Conservation (phyloP, 1,284 basidiomycete genomes). For the Grifola frondosa region DNA sequence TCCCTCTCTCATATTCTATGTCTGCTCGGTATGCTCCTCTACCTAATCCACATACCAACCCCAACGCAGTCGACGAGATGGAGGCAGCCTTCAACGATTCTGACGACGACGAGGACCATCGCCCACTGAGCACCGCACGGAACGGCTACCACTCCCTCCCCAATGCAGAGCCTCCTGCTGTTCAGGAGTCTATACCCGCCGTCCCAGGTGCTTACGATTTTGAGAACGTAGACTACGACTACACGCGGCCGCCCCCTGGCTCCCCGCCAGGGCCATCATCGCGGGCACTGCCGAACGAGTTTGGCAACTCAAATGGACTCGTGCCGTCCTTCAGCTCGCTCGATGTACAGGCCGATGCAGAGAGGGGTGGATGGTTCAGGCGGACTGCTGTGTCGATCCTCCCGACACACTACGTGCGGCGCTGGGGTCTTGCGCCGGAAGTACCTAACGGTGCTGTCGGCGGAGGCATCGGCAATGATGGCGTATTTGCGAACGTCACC, state of each 20-base stretch:
- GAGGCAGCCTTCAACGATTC: slow-evolving; percentile 77
- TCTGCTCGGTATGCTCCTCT: slow-evolving; percentile 69
- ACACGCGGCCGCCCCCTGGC: slow-evolving; percentile 77
- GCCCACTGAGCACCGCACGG: slow-evolving; percentile 48
- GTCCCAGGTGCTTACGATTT: slow-evolving; percentile 73
- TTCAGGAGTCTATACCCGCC: slow-evolving; percentile 10
- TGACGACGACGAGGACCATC: slow-evolving; percentile 62
- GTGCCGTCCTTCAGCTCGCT: slow-evolving; percentile 57
- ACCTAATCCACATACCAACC: slow-evolving; percentile 55
- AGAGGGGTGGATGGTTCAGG: slow-evolving; percentile 51
- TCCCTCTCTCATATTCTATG: slow-evolving; percentile 39
- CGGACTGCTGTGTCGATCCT: slow-evolving; percentile 58
- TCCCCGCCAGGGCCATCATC: slow-evolving; percentile 75
- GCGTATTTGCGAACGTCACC: slow-evolving; percentile 94
- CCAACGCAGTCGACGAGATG: slow-evolving; percentile 59
- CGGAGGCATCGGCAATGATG: slow-evolving; percentile 82
- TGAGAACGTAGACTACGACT: slow-evolving; percentile 73
- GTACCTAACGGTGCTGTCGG: slow-evolving; percentile 55
- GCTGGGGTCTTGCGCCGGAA: slow-evolving; percentile 49
- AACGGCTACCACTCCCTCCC: slow-evolving; percentile 41
- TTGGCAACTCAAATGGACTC: slow-evolving; percentile 82
- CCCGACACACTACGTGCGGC: slow-evolving; percentile 46
- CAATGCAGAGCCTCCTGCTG: slow-evolving; percentile 50
- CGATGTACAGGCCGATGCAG: slow-evolving; percentile 36
- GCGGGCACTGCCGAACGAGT: slow-evolving; percentile 63